Evolutionary conservation across 2,329 filamentous ascomycete species (phyloP), one percentile per base, ranked within the genome.

Genomic region (Penicillium sumatraense): DNA sequence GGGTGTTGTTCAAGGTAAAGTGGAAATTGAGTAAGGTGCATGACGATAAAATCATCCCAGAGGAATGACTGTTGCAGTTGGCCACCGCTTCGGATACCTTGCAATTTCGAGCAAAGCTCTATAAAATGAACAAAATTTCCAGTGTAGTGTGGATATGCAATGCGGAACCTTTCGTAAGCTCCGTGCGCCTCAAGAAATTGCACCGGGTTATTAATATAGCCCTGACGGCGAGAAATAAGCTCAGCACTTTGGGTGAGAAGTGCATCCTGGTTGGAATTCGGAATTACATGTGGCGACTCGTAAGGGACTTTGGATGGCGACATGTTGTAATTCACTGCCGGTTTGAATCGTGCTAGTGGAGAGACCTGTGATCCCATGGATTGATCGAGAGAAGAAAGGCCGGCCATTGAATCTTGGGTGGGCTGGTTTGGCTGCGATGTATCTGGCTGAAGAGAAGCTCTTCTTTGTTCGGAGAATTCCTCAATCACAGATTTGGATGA

Each of bases 31-130:
- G 67, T 56, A 6, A 71, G 62, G 56, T 78, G 69, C 59, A 72
- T 69, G 49, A 75, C 77, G 48, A 80, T 63, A 53, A 78, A 80
- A 58, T 80, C 78, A 62, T 80, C 78, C 74, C 77, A 79, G 13
- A 80, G 51, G 21, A 69, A 74, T 11, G 72, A 75, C 48, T 70
- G 67, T 33, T 69, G 60, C 31, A 75, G 55, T 24, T 65, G 49
- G 5, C 69, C 73, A 16, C 59, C 51, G 18, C 56, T 56, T n/a
- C 71, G 59, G 33, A 78, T 58, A 13, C 57, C 57, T 21, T 71
- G 67, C 33, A 79, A 60, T 46, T 68, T 74, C 16, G 58, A 60
- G 51, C 75, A 78, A 21, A 78, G 59, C n/a, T 66, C 62, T 18
- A 58, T 60, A 49, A 80, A 80, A 59, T 77, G 69, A 5, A 58